Evolutionary conservation across 2,329 filamentous ascomycete species (phyloP).

Genomic region (Ceratocystiopsis brevicomis): DNA sequence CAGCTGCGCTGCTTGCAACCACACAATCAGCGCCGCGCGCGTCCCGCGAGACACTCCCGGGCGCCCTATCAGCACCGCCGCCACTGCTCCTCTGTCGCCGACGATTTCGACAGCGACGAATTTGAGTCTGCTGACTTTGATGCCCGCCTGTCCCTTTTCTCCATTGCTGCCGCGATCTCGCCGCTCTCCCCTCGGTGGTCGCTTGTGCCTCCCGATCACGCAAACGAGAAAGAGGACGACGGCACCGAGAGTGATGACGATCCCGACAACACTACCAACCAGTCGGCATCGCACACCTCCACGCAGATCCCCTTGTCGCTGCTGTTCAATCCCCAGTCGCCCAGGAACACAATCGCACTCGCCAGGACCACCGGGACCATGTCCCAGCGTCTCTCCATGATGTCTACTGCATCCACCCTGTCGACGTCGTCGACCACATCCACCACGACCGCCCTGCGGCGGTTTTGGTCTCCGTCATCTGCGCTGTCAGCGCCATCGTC

Average conservation of each 20-base stretch:
- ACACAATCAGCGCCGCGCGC: too few relatives aligned
- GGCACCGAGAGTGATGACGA: neutral
- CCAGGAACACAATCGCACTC: neutral
- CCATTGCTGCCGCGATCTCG: neutral
- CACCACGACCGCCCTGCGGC: constrained; percentile 3
- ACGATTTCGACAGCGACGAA: neutral
- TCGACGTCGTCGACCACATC: neutral
- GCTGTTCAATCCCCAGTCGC: neutral
- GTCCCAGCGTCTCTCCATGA: neutral
- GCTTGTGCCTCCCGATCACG: neutral
- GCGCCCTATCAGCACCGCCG: neutral
- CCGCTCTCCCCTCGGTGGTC: neutral
- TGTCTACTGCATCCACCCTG: constrained; percentile 1
- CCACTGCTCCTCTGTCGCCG: constrained; percentile 2
- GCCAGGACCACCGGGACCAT: neutral
- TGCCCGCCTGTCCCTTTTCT: neutral
- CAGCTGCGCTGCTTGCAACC: too few relatives aligned
- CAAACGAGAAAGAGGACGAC: neutral
- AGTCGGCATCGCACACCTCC: neutral
- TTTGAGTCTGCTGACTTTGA: neutral
- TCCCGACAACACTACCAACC: too few relatives aligned
- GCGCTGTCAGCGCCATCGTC: neutral
- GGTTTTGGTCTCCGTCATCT: constrained; percentile 6
- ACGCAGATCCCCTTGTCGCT: neutral
- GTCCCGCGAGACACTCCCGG: too few relatives aligned